Evolutionary conservation across 441 rosid species (phyloP), one percentile per base, ranked within the genome.

Genomic region (Hura crepitans): DNA sequence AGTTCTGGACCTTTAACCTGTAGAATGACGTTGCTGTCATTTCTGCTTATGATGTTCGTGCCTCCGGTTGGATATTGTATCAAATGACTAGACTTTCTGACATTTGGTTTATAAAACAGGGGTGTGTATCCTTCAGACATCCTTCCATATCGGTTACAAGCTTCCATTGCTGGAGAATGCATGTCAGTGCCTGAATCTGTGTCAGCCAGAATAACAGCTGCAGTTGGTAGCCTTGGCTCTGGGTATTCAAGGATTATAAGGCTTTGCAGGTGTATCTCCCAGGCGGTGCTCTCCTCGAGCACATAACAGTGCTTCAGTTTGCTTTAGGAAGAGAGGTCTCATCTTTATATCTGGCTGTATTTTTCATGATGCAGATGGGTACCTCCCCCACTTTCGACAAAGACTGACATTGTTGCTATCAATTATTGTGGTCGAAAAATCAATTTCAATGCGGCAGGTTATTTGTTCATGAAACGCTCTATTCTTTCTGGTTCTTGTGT

Each of bases 41-140:
- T 43, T 23, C 22, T 55, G 17, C 50, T 39, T 25, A 25, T 11
- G 49, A 65, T 17, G 45, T 58, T 47, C 5, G 15, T 67, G n/a
- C 39, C 37, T 37, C 22, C 37, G 13, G 50, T 31, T 22, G 9
- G 18, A 5, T 15, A 25, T 43, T 20, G 18, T 10, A 30, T 39
- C 10, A 20, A 51, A 62, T 67, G 55, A 5, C 49, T 43, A 11
- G 39, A 54, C 54, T 39, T 7, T 42, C 74, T 69, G 42, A 70
- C 39, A 33, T 23, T 13, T 50, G 62, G 28, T 72, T 72, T 74
- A 64, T 77, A 71, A 65, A 77, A 74, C 91, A 89, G 95, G 72
- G 95, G 92, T 69, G 71, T 79, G 55, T 89, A 90, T 85, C 92
- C 96, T 62, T 81, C 80, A 20, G 91, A 84, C 46, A 31, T 84